Percentiles rank a stretch among this genome's conserved stretches.
Evolutionary conservation across 2,329 filamentous ascomycete genomes (phyloP).

Genomic region (Pseudogymnoascus sp.): DNA sequence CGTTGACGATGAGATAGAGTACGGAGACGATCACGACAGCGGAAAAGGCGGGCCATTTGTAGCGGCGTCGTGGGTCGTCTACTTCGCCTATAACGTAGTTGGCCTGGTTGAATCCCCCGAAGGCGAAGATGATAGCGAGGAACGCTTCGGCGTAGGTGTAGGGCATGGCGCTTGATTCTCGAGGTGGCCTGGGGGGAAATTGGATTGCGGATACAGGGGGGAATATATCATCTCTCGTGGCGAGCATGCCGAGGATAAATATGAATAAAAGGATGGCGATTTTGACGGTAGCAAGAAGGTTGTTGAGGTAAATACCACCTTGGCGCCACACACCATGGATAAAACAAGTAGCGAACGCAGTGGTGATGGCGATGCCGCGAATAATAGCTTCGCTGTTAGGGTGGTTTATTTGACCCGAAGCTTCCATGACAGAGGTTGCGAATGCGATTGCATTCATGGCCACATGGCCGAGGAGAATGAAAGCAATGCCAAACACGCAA

Average conservation of each 20-base stretch:
- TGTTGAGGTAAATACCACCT: constrained; percentile 45
- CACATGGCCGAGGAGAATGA: constrained; percentile 37
- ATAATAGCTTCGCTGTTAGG: constrained; percentile 26
- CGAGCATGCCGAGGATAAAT: constrained; percentile 30
- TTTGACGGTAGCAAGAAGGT: constrained; percentile 44
- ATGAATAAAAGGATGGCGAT: constrained; percentile 41
- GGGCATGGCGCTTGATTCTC: neutral
- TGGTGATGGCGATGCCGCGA: constrained; percentile 41
- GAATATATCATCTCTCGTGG: neutral
- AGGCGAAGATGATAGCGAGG: constrained; percentile 37
- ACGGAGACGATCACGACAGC: constrained; percentile 30
- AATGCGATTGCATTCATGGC: constrained; percentile 43
- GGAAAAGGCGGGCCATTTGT: constrained; percentile 30
- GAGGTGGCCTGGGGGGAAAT: neutral
- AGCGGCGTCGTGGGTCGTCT: constrained; percentile 31
- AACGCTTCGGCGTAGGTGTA: constrained; percentile 35
- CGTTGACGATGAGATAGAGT: constrained; percentile 35
- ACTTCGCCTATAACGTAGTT: constrained; percentile 39
- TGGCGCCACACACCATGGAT: constrained; percentile 42
- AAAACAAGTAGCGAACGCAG: constrained; percentile 38
- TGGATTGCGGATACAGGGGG: constrained; percentile 2
- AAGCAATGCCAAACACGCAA: constrained; percentile 35
- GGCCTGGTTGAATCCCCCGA: constrained; percentile 37
- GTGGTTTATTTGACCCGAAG: constrained; percentile 27
- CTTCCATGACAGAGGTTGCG: constrained; percentile 34